Conservation (phyloP, 352 stramenopile species). For the Elongisporangium prolatum region DNA sequence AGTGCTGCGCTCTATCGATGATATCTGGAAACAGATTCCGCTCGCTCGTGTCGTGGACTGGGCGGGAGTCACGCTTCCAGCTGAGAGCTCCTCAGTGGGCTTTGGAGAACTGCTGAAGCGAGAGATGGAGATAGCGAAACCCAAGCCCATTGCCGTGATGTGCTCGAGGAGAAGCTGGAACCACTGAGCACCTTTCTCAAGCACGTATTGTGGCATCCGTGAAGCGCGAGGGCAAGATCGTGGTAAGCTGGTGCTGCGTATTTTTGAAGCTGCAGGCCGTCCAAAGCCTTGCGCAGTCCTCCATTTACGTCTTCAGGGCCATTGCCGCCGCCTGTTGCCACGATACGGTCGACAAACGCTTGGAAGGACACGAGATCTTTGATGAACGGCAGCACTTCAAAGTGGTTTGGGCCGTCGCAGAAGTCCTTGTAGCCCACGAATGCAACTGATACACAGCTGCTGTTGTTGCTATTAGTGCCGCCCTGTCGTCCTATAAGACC, state of each 20-base stretch:
- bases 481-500: background rate
- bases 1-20: background rate
- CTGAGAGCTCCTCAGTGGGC: too few species aligned
- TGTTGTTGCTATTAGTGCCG: constrained; percentile 9
- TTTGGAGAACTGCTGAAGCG: too few species aligned
- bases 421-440: constrained; percentile 41
- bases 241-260: background rate
- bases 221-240: background rate
- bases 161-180: too few species aligned
- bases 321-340: constrained; percentile 16
- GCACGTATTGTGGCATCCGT: too few species aligned
- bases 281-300: constrained; percentile 18
- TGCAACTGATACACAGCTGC: constrained; percentile 23
- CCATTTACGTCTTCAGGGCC: constrained; percentile 34
- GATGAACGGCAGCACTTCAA: constrained; percentile 36
- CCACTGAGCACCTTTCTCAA: too few species aligned
- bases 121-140: too few species aligned
- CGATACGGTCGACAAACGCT: constrained; percentile 19
- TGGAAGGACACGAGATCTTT: constrained; percentile 16
- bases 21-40: background rate
- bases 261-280: constrained; percentile 5
- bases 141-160: too few species aligned
- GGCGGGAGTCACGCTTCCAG: background rate
- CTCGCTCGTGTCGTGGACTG: background rate
- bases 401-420: constrained; percentile 15